Percentiles rank a stretch among this genome's conserved stretches.
Conservation (phyloP, 331 rosid species). For the Malus hybrid region DNA sequence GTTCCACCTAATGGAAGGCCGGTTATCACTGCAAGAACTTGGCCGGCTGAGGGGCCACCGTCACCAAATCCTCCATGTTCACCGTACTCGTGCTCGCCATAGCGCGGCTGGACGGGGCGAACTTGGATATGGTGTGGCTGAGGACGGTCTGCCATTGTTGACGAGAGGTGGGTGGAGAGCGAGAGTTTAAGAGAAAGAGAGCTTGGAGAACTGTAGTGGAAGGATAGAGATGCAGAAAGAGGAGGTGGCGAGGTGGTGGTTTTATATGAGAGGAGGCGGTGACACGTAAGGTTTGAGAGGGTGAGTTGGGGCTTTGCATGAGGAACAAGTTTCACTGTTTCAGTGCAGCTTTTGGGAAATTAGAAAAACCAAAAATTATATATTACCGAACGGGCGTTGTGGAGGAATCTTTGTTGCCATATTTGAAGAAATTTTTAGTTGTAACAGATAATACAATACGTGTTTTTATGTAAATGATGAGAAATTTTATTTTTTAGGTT, state of each 20-base stretch:
- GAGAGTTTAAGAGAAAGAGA: not conserved
- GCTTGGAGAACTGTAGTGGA: not conserved
- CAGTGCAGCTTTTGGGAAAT: conserved; percentile 13
- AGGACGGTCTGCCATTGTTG: conserved; percentile 46
- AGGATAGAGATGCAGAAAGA: not conserved
- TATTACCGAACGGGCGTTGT: too few relatives aligned
- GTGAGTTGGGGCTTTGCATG: conserved; percentile 66
- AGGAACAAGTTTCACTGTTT: conserved; percentile 73
- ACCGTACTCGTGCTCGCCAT: not conserved
- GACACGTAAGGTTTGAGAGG: conserved; percentile 53
- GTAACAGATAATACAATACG: too few relatives aligned
- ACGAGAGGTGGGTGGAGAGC: not conserved
- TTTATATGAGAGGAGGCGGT: conserved; percentile 26
- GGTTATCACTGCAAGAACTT: conserved; percentile 26
- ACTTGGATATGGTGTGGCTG: conserved; percentile 45
- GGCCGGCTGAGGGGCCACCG: conserved; percentile 35
- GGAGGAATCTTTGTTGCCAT: too few relatives aligned
- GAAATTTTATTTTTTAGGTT: too few relatives aligned
- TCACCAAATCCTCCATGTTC: conserved; percentile 15
- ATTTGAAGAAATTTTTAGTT: too few relatives aligned
- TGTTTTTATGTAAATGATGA: too few relatives aligned
- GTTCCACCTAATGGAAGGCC: conserved; percentile 52
- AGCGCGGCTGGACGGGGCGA: conserved; percentile 42
- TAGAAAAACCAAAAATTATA: too few relatives aligned
- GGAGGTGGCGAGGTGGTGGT: not conserved